These are phyloP conservation scores for Streptanthus diversifolius DNA, from an alignment of 345 rosid species.

Conservation along the genomic window DNA sequence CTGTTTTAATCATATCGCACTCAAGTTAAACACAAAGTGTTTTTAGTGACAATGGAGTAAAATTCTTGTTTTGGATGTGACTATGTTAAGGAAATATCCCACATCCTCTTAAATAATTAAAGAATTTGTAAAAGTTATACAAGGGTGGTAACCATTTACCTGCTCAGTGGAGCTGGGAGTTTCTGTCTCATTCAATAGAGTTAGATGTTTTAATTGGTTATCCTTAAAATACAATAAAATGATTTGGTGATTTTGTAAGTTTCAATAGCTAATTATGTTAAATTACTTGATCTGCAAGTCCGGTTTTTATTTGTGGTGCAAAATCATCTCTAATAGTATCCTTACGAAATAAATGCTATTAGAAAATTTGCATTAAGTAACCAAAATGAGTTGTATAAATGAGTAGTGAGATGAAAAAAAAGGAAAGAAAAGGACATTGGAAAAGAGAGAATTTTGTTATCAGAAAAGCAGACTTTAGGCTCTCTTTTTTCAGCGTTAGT, in stretches of 20 bases:
- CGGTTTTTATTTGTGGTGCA: not conserved
- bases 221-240: not conserved
- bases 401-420: conserved; percentile 7
- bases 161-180: not conserved
- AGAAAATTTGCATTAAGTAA: not conserved
- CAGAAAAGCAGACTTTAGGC: conserved; percentile 24
- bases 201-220: not conserved
- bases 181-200: not conserved
- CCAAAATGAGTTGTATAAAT: not conserved
- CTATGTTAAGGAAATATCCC: not conserved
- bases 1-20: not conserved
- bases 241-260: not conserved
- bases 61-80: conserved; percentile 8
- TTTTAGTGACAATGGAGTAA: conserved; percentile 15
- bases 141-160: not conserved
- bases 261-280: not conserved
- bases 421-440: conserved; percentile 3
- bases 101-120: conserved; percentile 5
- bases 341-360: not conserved
- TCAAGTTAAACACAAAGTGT: not conserved
- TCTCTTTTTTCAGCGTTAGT: conserved; percentile 16
- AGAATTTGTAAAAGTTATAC: not conserved
- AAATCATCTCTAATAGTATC: not conserved
- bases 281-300: not conserved
- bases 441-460: conserved; percentile 11